A percentile compares a stretch with the other conserved stretches of the same genome.
Conservation (phyloP, 225 moss, liverwort and hornwort species). For the Bryum argenteum region DNA sequence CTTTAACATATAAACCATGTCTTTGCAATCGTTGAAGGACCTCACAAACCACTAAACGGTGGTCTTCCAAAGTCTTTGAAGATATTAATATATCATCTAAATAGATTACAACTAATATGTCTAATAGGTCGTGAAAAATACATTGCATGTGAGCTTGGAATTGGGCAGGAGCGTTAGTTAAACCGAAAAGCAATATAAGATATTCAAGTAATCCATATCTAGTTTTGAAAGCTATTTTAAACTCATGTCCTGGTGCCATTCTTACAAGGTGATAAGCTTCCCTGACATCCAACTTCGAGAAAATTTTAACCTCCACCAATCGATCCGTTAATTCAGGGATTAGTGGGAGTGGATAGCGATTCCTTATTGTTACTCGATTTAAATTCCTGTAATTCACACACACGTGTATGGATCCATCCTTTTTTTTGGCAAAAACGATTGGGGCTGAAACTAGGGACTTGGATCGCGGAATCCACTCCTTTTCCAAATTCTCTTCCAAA, state of each 20-base stretch:
- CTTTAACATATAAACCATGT: neutral
- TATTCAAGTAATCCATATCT: neutral
- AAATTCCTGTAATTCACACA: neutral
- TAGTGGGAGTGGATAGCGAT: neutral
- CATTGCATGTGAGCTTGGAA: neutral
- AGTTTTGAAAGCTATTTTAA: neutral
- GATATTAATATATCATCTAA: neutral
- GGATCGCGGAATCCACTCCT: too few relatives aligned
- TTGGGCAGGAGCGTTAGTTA: neutral
- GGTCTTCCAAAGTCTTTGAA: neutral
- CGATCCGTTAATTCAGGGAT: neutral
- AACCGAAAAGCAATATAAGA: neutral
- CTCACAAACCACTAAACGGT: neutral
- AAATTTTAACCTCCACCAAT: too few relatives aligned
- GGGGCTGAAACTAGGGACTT: too few relatives aligned
- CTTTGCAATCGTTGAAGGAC: neutral
- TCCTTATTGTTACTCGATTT: neutral
- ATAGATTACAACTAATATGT: neutral
- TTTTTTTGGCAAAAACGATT: too few relatives aligned
- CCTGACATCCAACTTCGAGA: neutral
- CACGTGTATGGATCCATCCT: too few relatives aligned
- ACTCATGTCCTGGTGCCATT: neutral
- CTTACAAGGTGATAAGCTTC: neutral
- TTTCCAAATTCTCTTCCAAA: neutral
- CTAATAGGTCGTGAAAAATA: neutral